Conservation (phyloP, 257 asterid genomes). For the Apocynum venetum region DNA sequence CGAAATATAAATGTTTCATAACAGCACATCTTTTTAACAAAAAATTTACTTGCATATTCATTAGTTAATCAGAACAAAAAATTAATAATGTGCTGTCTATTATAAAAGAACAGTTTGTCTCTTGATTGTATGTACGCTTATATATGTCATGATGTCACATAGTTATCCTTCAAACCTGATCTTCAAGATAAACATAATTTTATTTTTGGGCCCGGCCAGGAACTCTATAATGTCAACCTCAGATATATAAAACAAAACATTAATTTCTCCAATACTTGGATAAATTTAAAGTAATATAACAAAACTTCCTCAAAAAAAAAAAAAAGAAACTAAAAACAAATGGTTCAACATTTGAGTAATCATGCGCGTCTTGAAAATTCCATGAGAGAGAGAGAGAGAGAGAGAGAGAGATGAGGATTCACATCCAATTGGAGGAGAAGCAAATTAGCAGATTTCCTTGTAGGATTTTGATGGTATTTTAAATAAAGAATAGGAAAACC, state of each 20-base stretch:
- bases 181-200: not conserved
- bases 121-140: not conserved
- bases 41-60: not conserved
- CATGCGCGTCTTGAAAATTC: not conserved
- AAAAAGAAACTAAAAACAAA: not conserved
- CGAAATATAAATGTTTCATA: too few species aligned
- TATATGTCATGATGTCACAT: not conserved
- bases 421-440: not conserved
- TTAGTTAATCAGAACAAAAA: not conserved
- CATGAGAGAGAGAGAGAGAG: not conserved
- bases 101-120: not conserved
- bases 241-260: not conserved
- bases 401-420: not conserved
- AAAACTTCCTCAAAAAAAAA: too few species aligned
- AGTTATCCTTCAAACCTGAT: not conserved
- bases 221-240: constrained; percentile 8
- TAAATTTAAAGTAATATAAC: too few species aligned
- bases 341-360: not conserved
- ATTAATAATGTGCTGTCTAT: not conserved
- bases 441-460: not conserved
- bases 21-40: too few species aligned
- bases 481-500: not conserved
- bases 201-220: constrained; percentile 10
- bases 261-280: too few species aligned
- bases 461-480: not conserved